Evolutionary conservation across 306 rosid species (phyloP), one percentile per base, ranked within the genome.

Genomic region (Mimosa pudica): DNA sequence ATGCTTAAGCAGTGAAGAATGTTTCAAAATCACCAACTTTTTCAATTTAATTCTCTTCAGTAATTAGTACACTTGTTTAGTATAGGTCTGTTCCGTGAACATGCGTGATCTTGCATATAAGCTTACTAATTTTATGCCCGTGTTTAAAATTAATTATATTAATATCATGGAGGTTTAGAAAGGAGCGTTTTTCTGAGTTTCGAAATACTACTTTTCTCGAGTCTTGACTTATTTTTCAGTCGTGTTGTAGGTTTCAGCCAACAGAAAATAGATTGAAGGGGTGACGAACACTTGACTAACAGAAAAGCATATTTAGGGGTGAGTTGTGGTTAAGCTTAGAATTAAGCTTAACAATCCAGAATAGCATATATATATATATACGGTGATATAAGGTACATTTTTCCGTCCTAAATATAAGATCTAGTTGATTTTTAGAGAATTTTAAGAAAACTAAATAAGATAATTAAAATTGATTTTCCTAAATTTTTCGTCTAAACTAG

Each of bases 1-100:
- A 24, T 49, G 16, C 55, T 13, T 48, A 24, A 24, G 30, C 54
- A 48, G 52, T 61, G 77, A 60, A 70, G 73, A 62, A 70, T 70
- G 61, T 30, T 57, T 63, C 10, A 12, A 71, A 77, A 70, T 51
- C 54, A 2, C 61, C 51, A 17, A 17, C 52, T 41, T 76, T 47
- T 48, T 10, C n/a, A 6, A 2, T 51, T 77, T 77, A 75, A 80
- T 54, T 17, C 7, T 54, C 18, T 52, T 52, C 58, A 5, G 6
- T 52, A 5, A 52, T 49, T 49, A 13, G 55, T 49, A 49, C 51
- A 47, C 1, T 47, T 10, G 3, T 38, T 38, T 38, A 38, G 42
- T 38, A 38, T 38, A 38, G 42, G 3, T 38, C 5, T 38, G 42
- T 38, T 10, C 16, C 52, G 4, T 10, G 52, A 48, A 12, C 55